These are phyloP conservation scores for Rhodotorula sp. DNA, from an alignment of 1,284 basidiomycete species.

Conservation along the genomic window DNA sequence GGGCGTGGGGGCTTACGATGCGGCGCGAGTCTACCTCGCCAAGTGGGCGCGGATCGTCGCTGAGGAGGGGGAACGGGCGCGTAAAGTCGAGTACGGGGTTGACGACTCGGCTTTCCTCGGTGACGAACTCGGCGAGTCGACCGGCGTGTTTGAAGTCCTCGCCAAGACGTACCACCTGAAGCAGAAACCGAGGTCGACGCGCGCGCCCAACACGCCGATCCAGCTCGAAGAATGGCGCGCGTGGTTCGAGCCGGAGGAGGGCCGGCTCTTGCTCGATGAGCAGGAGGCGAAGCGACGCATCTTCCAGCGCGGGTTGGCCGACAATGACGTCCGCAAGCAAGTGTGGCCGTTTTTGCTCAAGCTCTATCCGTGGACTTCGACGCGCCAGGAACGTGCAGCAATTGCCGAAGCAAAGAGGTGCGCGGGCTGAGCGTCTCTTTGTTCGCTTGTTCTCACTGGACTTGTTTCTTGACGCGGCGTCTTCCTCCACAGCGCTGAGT, in stretches of 20 bases:
- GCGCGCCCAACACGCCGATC: conserved; percentile 57
- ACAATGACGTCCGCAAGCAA: conserved; percentile 59
- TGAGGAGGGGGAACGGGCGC: conserved; percentile 85
- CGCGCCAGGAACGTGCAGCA: conserved; percentile 41
- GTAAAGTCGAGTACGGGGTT: conserved; percentile 62
- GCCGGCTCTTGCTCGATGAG: conserved; percentile 62
- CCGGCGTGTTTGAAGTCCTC: conserved; percentile 86
- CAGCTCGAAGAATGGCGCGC: conserved; percentile 65
- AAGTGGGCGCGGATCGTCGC: conserved; percentile 95
- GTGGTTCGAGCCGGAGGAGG: conserved; percentile 66
- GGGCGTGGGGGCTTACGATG: conserved; percentile 78
- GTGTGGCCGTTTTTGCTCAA: conserved; percentile 91
- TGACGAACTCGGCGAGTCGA: conserved; percentile 62
- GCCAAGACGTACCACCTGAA: conserved; percentile 42
- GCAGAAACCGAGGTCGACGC: conserved; percentile 41
- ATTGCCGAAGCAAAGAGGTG: conserved; percentile 67
- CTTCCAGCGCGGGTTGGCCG: conserved; percentile 67
- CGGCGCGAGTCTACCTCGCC: conserved; percentile 91
- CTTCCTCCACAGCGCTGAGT: conserved; percentile 57
- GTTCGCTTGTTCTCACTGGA: background rate
- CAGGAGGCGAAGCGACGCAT: conserved; percentile 71
- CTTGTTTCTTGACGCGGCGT: background rate
- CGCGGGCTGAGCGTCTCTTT: conserved; percentile 35
- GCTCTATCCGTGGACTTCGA: conserved; percentile 71
- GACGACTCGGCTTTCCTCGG: conserved; percentile 48